Evolutionary conservation across 108 stramenopile species (phyloP).

Genomic region (Nitzschia sp.): DNA sequence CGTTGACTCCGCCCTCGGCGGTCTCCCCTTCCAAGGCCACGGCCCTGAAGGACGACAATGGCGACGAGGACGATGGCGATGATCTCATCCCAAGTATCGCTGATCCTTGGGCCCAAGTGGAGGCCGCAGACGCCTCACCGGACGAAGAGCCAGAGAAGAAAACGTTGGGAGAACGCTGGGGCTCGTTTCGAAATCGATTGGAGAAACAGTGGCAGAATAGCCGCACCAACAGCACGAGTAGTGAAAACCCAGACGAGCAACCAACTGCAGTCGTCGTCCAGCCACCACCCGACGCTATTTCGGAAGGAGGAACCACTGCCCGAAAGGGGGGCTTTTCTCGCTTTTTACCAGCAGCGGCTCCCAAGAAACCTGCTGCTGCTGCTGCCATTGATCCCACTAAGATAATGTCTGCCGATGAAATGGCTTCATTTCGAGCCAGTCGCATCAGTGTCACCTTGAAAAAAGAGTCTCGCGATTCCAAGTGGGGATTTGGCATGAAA

Average conservation of each 20-base stretch:
- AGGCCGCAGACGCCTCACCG: too few relatives aligned
- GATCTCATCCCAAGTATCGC: too few relatives aligned
- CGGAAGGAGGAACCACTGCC: not conserved
- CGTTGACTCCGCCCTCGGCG: too few relatives aligned
- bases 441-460: constrained; percentile 35
- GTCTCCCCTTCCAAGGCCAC: too few relatives aligned
- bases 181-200: not conserved
- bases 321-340: not conserved
- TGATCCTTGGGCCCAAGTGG: too few relatives aligned
- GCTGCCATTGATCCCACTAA: not conserved
- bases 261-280: not conserved
- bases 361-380: not conserved
- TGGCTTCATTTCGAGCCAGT: constrained; percentile 17
- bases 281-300: not conserved
- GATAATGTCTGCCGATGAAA: constrained; percentile 6
- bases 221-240: not conserved
- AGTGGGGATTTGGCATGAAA: constrained; percentile 35
- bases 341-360: constrained; percentile 1
- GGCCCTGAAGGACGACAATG: too few relatives aligned
- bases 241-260: not conserved
- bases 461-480: constrained; percentile 27
- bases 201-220: not conserved
- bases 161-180: not conserved
- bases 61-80: too few relatives aligned
- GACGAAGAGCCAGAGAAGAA: too few relatives aligned